A percentile compares a stretch with the other conserved stretches of the same genome.
These are phyloP conservation scores for Zymoseptoria passerinii DNA, from an alignment of 2,329 filamentous ascomycete species.

Conservation along the genomic window DNA sequence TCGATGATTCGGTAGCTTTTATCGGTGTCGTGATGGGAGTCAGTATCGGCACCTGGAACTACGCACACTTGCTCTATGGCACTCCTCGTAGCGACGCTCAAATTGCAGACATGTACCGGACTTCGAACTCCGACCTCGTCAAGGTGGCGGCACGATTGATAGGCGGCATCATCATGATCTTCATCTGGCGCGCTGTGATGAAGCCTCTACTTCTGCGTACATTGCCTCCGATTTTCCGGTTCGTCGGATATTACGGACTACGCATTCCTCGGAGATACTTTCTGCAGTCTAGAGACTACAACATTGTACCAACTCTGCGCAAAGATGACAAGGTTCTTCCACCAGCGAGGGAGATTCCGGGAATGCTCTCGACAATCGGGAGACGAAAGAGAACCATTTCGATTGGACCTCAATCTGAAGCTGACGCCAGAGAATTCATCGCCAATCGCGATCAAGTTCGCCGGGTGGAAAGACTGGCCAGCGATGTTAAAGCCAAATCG, in stretches of 20 bases:
- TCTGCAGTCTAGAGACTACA: conserved; percentile 74
- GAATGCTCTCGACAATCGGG: conserved; percentile 71
- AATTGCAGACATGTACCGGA: conserved; percentile 16
- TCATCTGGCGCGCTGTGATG: conserved; percentile 81
- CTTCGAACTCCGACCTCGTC: conserved; percentile 54
- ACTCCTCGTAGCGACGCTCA: neutral
- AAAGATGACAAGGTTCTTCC: conserved; percentile 84
- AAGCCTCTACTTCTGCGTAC: conserved; percentile 72
- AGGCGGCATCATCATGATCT: conserved; percentile 73
- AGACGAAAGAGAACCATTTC: conserved; percentile 76
- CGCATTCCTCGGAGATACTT: conserved; percentile 85
- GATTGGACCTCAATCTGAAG: conserved; percentile 87
- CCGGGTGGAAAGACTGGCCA: conserved; percentile 35
- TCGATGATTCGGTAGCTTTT: conserved; percentile 92
- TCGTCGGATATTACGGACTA: conserved; percentile 71
- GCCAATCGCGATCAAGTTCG: conserved; percentile 73
- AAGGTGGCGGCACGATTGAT: conserved; percentile 60
- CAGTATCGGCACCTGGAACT: conserved; percentile 78
- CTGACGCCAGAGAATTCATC: conserved; percentile 90
- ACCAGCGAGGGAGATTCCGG: conserved; percentile 76
- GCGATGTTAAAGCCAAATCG: conserved; percentile 3
- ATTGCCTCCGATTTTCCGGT: conserved; percentile 78
- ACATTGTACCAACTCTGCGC: conserved; percentile 64
- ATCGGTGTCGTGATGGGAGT: conserved; percentile 81
- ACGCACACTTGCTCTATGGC: conserved; percentile 26